Conservation (phyloP, 768 basidiomycete genomes). For the Pleurotus eryngii region DNA sequence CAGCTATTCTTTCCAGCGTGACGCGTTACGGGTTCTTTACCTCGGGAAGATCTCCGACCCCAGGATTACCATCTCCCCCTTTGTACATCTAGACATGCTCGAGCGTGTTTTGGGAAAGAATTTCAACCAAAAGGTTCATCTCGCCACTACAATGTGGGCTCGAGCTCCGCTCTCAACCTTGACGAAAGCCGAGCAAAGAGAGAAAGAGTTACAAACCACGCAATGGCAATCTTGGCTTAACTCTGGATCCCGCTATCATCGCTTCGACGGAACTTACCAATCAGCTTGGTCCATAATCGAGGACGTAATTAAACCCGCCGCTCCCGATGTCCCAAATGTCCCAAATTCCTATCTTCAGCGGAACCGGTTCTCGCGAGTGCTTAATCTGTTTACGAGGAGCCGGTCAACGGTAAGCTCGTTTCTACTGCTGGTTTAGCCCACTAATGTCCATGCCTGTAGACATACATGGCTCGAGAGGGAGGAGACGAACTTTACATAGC, state of each 20-base stretch:
- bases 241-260: slow-evolving; percentile 32
- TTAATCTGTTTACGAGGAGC: neutral
- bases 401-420: neutral
- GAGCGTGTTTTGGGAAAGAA: slow-evolving; percentile 25
- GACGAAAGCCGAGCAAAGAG: slow-evolving; percentile 31
- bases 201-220: slow-evolving; percentile 28
- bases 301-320: slow-evolving; percentile 16
- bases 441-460: neutral
- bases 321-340: no score
- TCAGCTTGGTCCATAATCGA: slow-evolving; percentile 37
- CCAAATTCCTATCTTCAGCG: no score
- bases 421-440: neutral
- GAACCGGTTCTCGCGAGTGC: neutral
- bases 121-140: slow-evolving; percentile 37
- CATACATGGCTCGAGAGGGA: neutral
- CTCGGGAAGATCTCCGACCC: slow-evolving; percentile 37
- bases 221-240: slow-evolving; percentile 44
- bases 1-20: slow-evolving; percentile 18
- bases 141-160: slow-evolving; percentile 46
- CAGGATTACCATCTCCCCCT: slow-evolving; percentile 15
- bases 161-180: slow-evolving; percentile 18
- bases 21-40: slow-evolving; percentile 31
- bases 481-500: neutral
- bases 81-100: slow-evolving; percentile 10
- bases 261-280: slow-evolving; percentile 29